Percentiles rank a stretch among this genome's conserved stretches.
Conservation (phyloP, 78 protist species). For the Emiliania huxleyi region DNA sequence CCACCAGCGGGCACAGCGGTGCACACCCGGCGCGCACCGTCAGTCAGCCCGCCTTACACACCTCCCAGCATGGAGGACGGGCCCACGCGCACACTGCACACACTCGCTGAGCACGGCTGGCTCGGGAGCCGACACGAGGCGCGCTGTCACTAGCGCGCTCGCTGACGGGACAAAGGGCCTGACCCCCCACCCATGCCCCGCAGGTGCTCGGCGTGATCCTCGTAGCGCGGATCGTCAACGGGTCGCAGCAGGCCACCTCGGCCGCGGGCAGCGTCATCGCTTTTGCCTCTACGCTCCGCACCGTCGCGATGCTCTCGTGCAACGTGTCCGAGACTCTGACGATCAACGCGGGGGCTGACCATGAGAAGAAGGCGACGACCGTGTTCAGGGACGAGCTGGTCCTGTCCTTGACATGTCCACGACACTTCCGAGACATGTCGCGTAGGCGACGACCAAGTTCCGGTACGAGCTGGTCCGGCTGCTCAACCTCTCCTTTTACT, state of each 20-base stretch:
- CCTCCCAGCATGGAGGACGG: too few relatives aligned
- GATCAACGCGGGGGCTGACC: background rate
- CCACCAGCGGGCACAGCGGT: too few relatives aligned
- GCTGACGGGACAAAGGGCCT: too few relatives aligned
- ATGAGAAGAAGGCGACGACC: background rate
- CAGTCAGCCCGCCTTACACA: too few relatives aligned
- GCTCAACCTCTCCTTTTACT: background rate
- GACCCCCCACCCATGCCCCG: too few relatives aligned
- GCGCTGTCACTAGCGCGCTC: too few relatives aligned
- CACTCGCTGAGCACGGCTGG: too few relatives aligned
- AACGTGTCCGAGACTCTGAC: constrained; percentile 1
- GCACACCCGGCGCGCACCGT: too few relatives aligned
- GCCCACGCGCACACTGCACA: too few relatives aligned
- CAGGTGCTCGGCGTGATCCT: background rate
- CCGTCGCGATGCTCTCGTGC: background rate
- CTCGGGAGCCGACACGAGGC: too few relatives aligned
- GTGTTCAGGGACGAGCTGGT: background rate
- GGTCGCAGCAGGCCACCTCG: background rate
- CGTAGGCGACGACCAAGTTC: background rate
- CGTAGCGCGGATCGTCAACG: background rate
- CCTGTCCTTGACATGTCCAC: too few relatives aligned
- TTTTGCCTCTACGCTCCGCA: background rate
- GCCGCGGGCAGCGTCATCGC: background rate
- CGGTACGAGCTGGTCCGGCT: constrained; percentile 16
- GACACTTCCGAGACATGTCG: too few relatives aligned